phyloP scores from a whole-genome alignment of 2,329 filamentous ascomycete species.

The Thelonectria olida region DNA sequence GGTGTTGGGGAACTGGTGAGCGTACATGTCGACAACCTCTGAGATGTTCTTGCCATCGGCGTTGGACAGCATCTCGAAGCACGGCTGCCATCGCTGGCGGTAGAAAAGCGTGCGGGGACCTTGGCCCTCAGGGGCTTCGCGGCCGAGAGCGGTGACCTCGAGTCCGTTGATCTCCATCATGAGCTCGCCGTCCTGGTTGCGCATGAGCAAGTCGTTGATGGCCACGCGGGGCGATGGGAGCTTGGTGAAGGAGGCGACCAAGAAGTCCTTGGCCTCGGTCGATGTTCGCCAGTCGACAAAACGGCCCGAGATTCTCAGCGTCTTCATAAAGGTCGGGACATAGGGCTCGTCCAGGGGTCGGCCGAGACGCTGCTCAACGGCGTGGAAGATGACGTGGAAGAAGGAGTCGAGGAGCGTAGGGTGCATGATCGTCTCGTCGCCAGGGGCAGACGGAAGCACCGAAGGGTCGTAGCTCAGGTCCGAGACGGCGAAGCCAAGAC shows the following conservation, averaged over 20 bases:
- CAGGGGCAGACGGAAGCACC: slow-evolving; percentile 24
- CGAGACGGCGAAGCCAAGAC: slow-evolving; percentile 31
- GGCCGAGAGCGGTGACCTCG: slow-evolving; percentile 34
- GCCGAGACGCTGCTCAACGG: slow-evolving; percentile 35
- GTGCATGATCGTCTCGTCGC: slow-evolving; percentile 37
- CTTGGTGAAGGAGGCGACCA: slow-evolving; percentile 34
- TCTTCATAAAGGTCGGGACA: slow-evolving; percentile 37
- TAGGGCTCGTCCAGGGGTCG: slow-evolving; percentile 36
- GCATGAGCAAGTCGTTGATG: slow-evolving; percentile 36
- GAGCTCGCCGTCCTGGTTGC: slow-evolving; percentile 27
- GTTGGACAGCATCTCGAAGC: slow-evolving; percentile 32
- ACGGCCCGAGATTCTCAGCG: slow-evolving; percentile 31
- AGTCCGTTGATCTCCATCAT: slow-evolving; percentile 36
- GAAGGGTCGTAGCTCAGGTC: slow-evolving; percentile 31
- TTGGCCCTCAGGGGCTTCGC: slow-evolving; percentile 28
- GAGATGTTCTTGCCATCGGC: slow-evolving; percentile 23
- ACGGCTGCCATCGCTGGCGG: slow-evolving; percentile 36
- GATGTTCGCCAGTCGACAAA: slow-evolving; percentile 31
- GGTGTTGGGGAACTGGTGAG: slow-evolving; percentile 36
- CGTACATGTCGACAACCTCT: slow-evolving; percentile 33
- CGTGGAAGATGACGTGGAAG: slow-evolving; percentile 40
- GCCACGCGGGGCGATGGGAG: slow-evolving; percentile 36
- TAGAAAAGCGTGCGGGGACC: slow-evolving; percentile 36
- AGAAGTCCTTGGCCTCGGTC: slow-evolving; percentile 23
- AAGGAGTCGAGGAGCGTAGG: slow-evolving; percentile 37